Base-by-base conservation (phyloP, 257 asterid genomes). In the Fraxinus excelsior region DNA sequence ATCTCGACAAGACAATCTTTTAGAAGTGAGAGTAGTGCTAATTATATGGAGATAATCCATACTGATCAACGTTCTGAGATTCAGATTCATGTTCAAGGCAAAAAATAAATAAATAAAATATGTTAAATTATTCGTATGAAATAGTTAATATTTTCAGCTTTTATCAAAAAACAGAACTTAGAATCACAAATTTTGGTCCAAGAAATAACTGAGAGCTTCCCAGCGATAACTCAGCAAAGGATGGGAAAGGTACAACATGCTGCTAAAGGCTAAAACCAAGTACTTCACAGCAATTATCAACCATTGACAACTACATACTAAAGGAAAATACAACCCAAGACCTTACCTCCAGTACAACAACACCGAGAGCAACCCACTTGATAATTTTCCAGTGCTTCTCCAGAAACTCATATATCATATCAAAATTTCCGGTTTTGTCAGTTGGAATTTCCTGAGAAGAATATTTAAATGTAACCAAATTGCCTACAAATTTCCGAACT, bases 401-500 rank as follows among this genome's bases (percentile, higher is more conserved):
- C 18, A 62, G 19, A 62, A 21, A 62, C 16, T 8, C 32, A 25
- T 62, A 62, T 3, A 62, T 25, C 68, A 23, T 62, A 62, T 62
- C 18, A 12, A 62, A 62, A 31, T 75, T 67, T 26, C 96, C 92
- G 78, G 94, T 87, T 86, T 76, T 87, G 79, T 91, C 96, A 2
- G 70, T 72, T 49, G 96, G 96, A 76, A 91, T 87, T 84, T 85
- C 88, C 99, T 96, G 89, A 67, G 34, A 25, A 62, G 65, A 69
- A 70, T 38, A 35, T 3, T 76, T 14, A 31, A 62, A 35, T 26
- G 23, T 38, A 8, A 74, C 83, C 46, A 81, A 80, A 74, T 42
- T 46, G 69, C 37, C 56, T 31, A 64, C 35, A 5, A 69, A 37
- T 1, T 65, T 71, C 40, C 31, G 34, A 71, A 76, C 73, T n/a